Evolutionary conservation across 371 early-diverging fungal genomes (phyloP).

Genomic region (Mucor sp.): DNA sequence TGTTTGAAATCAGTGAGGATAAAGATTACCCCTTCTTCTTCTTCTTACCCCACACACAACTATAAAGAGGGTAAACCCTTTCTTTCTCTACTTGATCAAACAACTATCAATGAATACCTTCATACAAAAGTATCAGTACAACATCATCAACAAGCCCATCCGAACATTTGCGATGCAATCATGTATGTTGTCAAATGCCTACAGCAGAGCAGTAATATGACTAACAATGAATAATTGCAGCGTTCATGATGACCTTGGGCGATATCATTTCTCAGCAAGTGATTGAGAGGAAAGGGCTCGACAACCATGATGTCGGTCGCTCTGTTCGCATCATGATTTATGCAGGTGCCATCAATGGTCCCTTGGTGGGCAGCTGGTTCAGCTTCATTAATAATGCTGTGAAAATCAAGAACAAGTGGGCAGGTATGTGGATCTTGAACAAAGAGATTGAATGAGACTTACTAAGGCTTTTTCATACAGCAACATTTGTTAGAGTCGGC

Average conservation of each 20-base stretch:
- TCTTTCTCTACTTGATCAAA: neutral
- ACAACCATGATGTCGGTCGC: conserved; percentile 28
- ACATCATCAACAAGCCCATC: conserved; percentile 13
- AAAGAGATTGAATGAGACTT: neutral
- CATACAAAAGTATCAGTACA: conserved; percentile 19
- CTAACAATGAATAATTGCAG: conserved; percentile 10
- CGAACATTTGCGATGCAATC: conserved; percentile 23
- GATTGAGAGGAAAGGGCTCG: conserved; percentile 27
- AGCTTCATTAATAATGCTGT: conserved; percentile 24
- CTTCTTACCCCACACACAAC: neutral
- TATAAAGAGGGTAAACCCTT: neutral
- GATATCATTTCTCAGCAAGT: conserved; percentile 33
- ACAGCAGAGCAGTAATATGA: too few relatives aligned
- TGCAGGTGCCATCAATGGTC: conserved; percentile 30
- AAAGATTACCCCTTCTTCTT: neutral
- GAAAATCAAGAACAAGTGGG: conserved; percentile 23
- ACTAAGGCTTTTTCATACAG: conserved; percentile 5
- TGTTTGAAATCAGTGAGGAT: neutral
- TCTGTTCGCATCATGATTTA: conserved; percentile 29
- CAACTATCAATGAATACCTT: conserved; percentile 11
- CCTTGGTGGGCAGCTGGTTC: conserved; percentile 35
- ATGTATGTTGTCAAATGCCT: neutral
- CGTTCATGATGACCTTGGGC: conserved; percentile 28
- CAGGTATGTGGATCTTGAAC: conserved; percentile 7
- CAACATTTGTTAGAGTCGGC: conserved; percentile 46